Evolutionary conservation across 495 filamentous ascomycete species (phyloP).

Genomic region (Wilcoxina mikolae): DNA sequence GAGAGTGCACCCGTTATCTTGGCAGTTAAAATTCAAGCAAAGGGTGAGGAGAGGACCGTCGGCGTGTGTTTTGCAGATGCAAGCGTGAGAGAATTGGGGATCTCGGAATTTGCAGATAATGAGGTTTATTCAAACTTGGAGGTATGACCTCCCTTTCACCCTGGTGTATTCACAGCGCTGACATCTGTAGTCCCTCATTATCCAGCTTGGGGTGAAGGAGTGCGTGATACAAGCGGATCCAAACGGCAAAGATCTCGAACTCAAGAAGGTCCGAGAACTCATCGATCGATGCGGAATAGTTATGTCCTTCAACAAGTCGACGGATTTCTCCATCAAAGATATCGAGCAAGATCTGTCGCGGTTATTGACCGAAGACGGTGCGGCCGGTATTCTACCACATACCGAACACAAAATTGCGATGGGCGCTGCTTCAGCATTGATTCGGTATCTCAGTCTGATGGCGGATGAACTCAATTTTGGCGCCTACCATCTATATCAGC

Average conservation of each 20-base stretch:
- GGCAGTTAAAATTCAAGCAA: constrained; percentile 80
- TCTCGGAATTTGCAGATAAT: constrained; percentile 96
- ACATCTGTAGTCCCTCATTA: constrained; percentile 51
- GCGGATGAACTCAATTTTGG: constrained; percentile 89
- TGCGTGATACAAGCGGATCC: constrained; percentile 68
- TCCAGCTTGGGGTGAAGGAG: constrained; percentile 91
- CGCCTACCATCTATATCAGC: constrained; percentile 92
- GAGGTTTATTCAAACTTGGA: constrained; percentile 98
- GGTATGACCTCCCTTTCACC: constrained; percentile 5
- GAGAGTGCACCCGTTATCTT: constrained; percentile 87
- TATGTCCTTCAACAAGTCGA: constrained; percentile 56
- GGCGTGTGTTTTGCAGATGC: constrained; percentile 98
- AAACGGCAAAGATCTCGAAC: constrained; percentile 71
- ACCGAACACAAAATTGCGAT: constrained; percentile 94
- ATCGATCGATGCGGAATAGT: constrained; percentile 86
- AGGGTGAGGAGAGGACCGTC: constrained; percentile 69
- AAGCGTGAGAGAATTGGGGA: constrained; percentile 84
- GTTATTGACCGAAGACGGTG: constrained; percentile 69
- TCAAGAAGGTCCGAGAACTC: constrained; percentile 72
- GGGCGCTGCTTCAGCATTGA: constrained; percentile 83
- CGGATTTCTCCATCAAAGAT: constrained; percentile 77
- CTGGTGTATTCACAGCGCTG: background rate
- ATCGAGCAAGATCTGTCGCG: constrained; percentile 90
- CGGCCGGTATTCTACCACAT: constrained; percentile 64
- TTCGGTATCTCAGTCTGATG: constrained; percentile 78